Conservation (phyloP, 1,139 yeast species). For the Yamadazyma blattariae region DNA sequence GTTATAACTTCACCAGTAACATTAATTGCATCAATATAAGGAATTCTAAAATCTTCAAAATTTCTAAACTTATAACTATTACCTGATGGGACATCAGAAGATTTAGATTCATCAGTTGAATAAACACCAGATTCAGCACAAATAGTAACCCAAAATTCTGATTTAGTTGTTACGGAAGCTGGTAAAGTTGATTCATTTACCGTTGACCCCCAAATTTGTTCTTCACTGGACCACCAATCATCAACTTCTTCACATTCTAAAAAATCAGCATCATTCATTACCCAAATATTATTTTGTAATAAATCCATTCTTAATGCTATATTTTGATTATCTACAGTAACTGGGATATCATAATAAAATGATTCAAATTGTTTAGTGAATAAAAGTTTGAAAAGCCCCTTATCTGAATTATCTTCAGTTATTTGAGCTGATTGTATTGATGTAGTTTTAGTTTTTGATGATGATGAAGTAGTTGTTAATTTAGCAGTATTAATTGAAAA, state of each 20-base stretch:
- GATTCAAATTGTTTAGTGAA: constrained; percentile 15
- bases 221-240: constrained; percentile 20
- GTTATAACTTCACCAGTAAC: constrained; percentile 28
- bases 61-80: constrained; percentile 10
- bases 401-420: constrained; percentile 18
- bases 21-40: constrained; percentile 25
- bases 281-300: constrained; percentile 38
- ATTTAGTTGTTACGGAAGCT: constrained; percentile 16
- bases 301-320: constrained; percentile 29
- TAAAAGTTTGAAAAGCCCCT: constrained; percentile 17
- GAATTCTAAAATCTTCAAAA: constrained; percentile 19
- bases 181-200: constrained; percentile 13
- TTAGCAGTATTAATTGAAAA: constrained; percentile 13
- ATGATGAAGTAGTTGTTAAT: constrained; percentile 5
- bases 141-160: constrained; percentile 20
- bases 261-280: constrained; percentile 24
- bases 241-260: constrained; percentile 22
- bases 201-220: constrained; percentile 7
- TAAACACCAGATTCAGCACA: constrained; percentile 31
- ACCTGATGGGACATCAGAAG: neutral
- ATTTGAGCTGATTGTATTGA: constrained; percentile 10
- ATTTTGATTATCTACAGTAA: constrained; percentile 9
- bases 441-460: constrained; percentile 1
- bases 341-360: constrained; percentile 17
- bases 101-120: constrained; percentile 9